phyloP scores from a whole-genome alignment of 192 early-diverging fungal species.

The Backusella circina region DNA sequence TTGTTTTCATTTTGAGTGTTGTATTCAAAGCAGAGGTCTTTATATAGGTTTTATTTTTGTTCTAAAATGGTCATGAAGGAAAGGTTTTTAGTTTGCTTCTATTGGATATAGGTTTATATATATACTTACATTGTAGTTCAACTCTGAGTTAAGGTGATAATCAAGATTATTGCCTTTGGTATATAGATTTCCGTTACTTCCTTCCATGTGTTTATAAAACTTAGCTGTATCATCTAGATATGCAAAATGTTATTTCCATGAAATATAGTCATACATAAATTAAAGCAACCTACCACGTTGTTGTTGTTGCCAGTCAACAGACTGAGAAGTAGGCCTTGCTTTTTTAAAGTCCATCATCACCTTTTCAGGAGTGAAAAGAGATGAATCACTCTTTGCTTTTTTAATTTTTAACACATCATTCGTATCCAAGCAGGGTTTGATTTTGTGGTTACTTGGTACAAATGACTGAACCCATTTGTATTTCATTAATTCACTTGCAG shows the following conservation, averaged over 20 bases:
- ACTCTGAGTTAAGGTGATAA: background rate
- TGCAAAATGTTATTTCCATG: background rate
- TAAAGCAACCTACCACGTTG: background rate
- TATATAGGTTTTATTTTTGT: background rate
- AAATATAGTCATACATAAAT: background rate
- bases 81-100: background rate
- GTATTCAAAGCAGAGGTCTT: background rate
- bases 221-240: background rate
- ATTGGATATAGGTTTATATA: too few species aligned
- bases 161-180: background rate
- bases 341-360: background rate
- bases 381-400: background rate
- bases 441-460: background rate
- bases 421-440: background rate
- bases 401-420: background rate
- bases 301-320: background rate
- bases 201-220: background rate
- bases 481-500: constrained; percentile 64
- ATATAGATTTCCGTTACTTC: background rate
- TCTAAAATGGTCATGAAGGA: background rate
- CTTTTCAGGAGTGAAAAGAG: background rate
- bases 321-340: background rate
- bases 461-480: constrained; percentile 60
- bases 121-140: background rate
- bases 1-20: background rate